Evolutionary conservation across 306 rosid species (phyloP).

Genomic region (Quillaja saponaria): DNA sequence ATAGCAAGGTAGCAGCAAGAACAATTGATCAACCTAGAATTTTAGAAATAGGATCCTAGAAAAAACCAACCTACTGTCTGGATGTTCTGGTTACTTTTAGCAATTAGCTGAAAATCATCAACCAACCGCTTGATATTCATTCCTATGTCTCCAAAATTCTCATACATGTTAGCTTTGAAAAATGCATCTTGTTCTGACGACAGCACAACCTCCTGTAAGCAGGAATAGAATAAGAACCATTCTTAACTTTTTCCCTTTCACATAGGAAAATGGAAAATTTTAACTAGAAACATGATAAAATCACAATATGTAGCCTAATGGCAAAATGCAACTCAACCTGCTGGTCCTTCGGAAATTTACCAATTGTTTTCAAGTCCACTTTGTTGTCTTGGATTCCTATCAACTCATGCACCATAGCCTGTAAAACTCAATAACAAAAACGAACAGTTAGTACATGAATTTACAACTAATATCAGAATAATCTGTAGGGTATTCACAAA

Average conservation of each 20-base stretch:
- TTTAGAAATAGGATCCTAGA: slow-evolving; percentile 5
- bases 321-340: slow-evolving; percentile 61
- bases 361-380: slow-evolving; percentile 78
- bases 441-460: slow-evolving; percentile 12
- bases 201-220: slow-evolving; percentile 82
- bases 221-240: slow-evolving; percentile 21
- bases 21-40: slow-evolving; percentile 11
- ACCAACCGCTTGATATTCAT: slow-evolving; percentile 92
- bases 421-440: slow-evolving; percentile 30
- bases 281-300: slow-evolving; percentile 13
- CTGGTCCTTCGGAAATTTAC: slow-evolving; percentile 76
- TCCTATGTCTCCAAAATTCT: slow-evolving; percentile 97
- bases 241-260: background rate
- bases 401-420: slow-evolving; percentile 99
- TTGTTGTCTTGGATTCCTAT: slow-evolving; percentile 93
- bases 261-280: background rate
- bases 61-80: slow-evolving; percentile 85
- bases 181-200: slow-evolving; percentile 91
- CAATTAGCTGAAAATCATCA: slow-evolving; percentile 89
- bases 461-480: slow-evolving; percentile 11
- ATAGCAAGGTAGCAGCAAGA: slow-evolving; percentile 4
- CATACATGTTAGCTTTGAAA: slow-evolving; percentile 88
- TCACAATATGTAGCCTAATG: background rate
- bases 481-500: slow-evolving; percentile 20
- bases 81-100: slow-evolving; percentile 86